Evolutionary conservation across 1,139 yeast species (phyloP).

Genomic region (Yamadazyma mexicana): DNA sequence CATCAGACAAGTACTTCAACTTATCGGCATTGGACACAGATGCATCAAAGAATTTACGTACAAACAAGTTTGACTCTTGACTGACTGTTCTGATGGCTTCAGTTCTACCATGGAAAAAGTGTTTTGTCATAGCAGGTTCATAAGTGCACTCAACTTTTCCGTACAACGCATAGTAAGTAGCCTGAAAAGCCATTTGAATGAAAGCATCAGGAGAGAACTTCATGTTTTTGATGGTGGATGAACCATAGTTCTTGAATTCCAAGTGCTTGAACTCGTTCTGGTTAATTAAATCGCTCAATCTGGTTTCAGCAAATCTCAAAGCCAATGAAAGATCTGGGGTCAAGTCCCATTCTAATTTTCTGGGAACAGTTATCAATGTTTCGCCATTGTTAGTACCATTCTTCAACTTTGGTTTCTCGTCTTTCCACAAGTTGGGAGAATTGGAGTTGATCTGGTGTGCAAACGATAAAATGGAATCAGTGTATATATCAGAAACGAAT

Average conservation of each 20-base stretch:
- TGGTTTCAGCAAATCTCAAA: conserved; percentile 86
- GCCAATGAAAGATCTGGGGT: conserved; percentile 76
- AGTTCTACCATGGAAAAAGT: conserved; percentile 84
- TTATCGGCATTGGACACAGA: conserved; percentile 59
- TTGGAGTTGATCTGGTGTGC: conserved; percentile 81
- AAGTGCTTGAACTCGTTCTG: conserved; percentile 86
- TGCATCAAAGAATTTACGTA: conserved; percentile 80
- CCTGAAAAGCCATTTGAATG: conserved; percentile 92
- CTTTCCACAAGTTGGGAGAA: conserved; percentile 76
- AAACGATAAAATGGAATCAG: conserved; percentile 84
- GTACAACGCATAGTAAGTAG: conserved; percentile 86
- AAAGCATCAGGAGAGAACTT: conserved; percentile 94
- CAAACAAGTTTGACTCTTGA: conserved; percentile 76
- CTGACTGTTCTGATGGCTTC: conserved; percentile 89
- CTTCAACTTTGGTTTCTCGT: conserved; percentile 11
- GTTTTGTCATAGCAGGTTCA: conserved; percentile 95
- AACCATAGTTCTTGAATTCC: conserved; percentile 76
- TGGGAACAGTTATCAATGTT: conserved; percentile 63
- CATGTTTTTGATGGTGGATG: conserved; percentile 76
- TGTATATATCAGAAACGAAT: conserved; percentile 85
- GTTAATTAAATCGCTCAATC: conserved; percentile 81
- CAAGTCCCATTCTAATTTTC: conserved; percentile 86
- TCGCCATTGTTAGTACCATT: conserved; percentile 13
- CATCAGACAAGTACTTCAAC: conserved; percentile 58
- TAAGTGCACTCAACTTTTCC: conserved; percentile 93